Base-by-base conservation (phyloP, 148 eudicot species). In the Rhododendron griersonianum region DNA sequence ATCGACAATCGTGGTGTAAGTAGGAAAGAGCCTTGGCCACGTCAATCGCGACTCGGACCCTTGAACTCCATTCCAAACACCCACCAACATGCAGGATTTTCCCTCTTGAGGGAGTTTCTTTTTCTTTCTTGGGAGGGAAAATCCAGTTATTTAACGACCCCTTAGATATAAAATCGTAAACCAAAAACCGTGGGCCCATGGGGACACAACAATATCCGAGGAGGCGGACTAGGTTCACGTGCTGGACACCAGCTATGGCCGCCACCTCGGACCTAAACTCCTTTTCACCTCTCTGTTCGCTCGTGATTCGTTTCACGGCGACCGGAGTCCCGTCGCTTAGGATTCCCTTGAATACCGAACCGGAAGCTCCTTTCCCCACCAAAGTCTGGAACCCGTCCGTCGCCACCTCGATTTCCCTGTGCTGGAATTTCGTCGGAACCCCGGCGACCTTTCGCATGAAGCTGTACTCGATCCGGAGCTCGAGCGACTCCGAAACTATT, bases 21-120 rank as follows among this genome's bases (percentile, higher is more conserved):
- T 96, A 96, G n/a, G 97, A 90, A 13, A 96, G 89, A 1, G 94
- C 99, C 88, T 89, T 95, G 0, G 99, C 99, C 3, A 95, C 98
- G 87, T 95, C 99, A 16, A 93, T 25, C 1, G 97, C 97, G 2
- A 96, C 92, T 53, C 91, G 82, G 67, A 71, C 90, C 84, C 99
- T 90, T 39, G 88, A 82, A 21, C 90, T 88, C 99, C 98, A 96
- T 1, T 96, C 87, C 84, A 96, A 90, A 81, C 96, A 95, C 0
- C 94, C 95, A 6, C 90, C 87, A 4, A 3, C 6, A 55, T 18
- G 21, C 61, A 1, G 21, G 61, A 16, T 15, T 16, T 55, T 55
- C 23, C 7, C 23, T 55, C 23, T 4, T 0, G 4, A 53, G 19
- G 19, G 19, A 55, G 0, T 5, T 16, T 18, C 23, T 8, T 3